Evolutionary conservation across 2,329 filamentous ascomycete genomes (phyloP).

Genomic region (Pseudogymnoascus sp.): DNA sequence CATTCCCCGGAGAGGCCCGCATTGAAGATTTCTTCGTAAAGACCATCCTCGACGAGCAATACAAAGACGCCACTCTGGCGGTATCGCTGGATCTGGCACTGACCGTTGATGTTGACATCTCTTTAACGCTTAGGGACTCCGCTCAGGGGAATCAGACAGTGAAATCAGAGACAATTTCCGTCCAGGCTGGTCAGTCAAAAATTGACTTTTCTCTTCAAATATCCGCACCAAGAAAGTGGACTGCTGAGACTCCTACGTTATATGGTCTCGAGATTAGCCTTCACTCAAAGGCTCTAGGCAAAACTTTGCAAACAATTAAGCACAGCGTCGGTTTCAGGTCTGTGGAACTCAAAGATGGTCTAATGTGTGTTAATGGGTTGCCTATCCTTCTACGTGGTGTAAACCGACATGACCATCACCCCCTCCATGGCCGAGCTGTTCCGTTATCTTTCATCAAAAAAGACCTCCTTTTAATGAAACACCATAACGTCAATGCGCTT

Average conservation of each 20-base stretch:
- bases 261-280: constrained; percentile 47
- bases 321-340: constrained; percentile 55
- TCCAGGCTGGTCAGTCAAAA: not conserved
- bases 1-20: constrained; percentile 42
- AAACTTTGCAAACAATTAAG: constrained; percentile 24
- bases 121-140: constrained; percentile 13
- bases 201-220: constrained; percentile 29
- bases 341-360: constrained; percentile 53
- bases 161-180: constrained; percentile 4
- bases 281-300: constrained; percentile 29
- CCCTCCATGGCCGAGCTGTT: constrained; percentile 45
- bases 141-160: constrained; percentile 13
- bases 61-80: constrained; percentile 42
- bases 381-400: constrained; percentile 55
- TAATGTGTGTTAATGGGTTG: constrained; percentile 56
- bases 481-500: constrained; percentile 63
- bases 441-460: constrained; percentile 48
- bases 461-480: constrained; percentile 62
- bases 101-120: constrained; percentile 33
- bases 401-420: constrained; percentile 67
- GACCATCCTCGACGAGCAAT: constrained; percentile 44
- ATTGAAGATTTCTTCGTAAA: constrained; percentile 55
- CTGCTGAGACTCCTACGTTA: constrained; percentile 57
- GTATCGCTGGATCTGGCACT: constrained; percentile 37
- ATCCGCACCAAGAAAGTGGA: constrained; percentile 56